phyloP scores from a whole-genome alignment of 1,284 basidiomycete species.

The Inonotus hispidus region DNA sequence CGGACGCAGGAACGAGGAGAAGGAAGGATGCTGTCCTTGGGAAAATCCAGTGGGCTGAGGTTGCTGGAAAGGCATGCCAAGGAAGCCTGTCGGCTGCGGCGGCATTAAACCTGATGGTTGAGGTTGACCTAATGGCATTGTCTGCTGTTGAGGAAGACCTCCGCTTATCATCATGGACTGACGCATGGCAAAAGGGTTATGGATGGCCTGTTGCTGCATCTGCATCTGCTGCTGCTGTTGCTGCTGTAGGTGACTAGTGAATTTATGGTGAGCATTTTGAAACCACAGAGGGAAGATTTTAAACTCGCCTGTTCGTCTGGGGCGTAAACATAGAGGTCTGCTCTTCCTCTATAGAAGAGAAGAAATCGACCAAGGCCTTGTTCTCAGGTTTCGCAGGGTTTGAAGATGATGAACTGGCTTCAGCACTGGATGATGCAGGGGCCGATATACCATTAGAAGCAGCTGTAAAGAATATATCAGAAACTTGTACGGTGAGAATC shows the following conservation, averaged over 20 bases:
- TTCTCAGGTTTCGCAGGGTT: slow-evolving; percentile 21
- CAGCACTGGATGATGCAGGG: slow-evolving; percentile 23
- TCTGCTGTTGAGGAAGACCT: slow-evolving; percentile 23
- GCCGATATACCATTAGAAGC: background rate
- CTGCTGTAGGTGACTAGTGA: slow-evolving; percentile 6
- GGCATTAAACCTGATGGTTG: slow-evolving; percentile 33
- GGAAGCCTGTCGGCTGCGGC: slow-evolving; percentile 31
- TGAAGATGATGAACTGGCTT: slow-evolving; percentile 23
- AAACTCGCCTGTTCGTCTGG: slow-evolving; percentile 45
- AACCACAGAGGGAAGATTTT: background rate
- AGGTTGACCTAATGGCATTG: slow-evolving; percentile 29
- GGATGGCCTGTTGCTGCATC: slow-evolving; percentile 46
- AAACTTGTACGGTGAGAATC: background rate
- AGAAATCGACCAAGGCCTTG: slow-evolving; percentile 78
- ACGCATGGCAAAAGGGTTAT: slow-evolving; percentile 75
- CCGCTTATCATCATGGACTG: slow-evolving; percentile 43
- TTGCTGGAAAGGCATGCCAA: slow-evolving; percentile 41
- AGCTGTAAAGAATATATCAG: background rate
- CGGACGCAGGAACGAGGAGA: slow-evolving; percentile 45
- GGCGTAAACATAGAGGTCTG: slow-evolving; percentile 73
- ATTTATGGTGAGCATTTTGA: background rate
- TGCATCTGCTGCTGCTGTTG: slow-evolving; percentile 38
- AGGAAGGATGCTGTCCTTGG: slow-evolving; percentile 33
- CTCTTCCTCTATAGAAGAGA: slow-evolving; percentile 83
- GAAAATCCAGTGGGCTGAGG: slow-evolving; percentile 24